A percentile compares a stretch with the other conserved stretches of the same genome.
phyloP scores from a whole-genome alignment of 2,329 filamentous ascomycete species.

The Aureobasidium sp. region DNA sequence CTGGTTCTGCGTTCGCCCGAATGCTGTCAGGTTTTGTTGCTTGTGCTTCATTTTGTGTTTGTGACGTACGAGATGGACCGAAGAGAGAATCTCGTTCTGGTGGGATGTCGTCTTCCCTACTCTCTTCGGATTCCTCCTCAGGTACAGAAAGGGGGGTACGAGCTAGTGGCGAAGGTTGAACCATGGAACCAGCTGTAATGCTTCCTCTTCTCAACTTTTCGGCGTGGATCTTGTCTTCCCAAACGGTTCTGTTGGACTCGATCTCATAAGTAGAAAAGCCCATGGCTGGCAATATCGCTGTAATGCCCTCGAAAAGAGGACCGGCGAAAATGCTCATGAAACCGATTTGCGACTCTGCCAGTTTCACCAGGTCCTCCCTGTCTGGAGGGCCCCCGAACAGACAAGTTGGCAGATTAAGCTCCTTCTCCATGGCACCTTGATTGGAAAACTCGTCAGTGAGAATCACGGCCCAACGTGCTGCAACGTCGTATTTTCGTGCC shows the following conservation, averaged over 20 bases:
- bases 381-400: conserved; percentile 72
- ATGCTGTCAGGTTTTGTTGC: neutral
- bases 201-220: conserved; percentile 45
- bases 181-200: conserved; percentile 15
- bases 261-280: conserved; percentile 77
- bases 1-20: neutral
- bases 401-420: conserved; percentile 79
- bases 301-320: conserved; percentile 81
- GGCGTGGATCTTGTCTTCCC: conserved; percentile 58
- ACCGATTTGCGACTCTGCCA: conserved; percentile 80
- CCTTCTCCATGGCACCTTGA: conserved; percentile 83
- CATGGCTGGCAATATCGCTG: conserved; percentile 78
- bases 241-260: conserved; percentile 63
- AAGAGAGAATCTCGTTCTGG: conserved; percentile 18
- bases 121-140: conserved; percentile 20
- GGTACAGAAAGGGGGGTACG: conserved; percentile 24
- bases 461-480: conserved; percentile 82
- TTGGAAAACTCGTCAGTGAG: conserved; percentile 93
- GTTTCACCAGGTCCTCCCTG: conserved; percentile 70
- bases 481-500: conserved; percentile 76
- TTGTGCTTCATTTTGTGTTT: neutral
- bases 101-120: conserved; percentile 21
- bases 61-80: conserved; percentile 7
- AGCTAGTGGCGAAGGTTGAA: neutral
- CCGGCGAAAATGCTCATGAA: conserved; percentile 97